Evolutionary conservation across 2,329 filamentous ascomycete genomes (phyloP).

Genomic region (Tolypocladium album): DNA sequence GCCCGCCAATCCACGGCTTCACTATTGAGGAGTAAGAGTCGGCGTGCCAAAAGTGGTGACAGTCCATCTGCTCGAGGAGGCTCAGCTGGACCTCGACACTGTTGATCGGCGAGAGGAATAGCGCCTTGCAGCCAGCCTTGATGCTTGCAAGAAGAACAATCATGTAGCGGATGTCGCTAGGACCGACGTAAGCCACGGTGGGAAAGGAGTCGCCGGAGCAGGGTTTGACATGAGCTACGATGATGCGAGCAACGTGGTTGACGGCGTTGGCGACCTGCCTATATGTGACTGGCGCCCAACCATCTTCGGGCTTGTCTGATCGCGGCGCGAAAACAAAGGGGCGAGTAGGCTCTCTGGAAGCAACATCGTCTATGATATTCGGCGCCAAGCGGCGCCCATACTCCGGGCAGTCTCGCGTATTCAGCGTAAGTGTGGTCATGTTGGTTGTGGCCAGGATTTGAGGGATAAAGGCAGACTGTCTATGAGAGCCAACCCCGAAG

Average conservation of each 20-base stretch:
- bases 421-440: not conserved
- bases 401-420: not conserved
- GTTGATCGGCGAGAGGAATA: conserved; percentile 21
- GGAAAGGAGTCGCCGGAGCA: conserved; percentile 17
- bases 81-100: conserved; percentile 15
- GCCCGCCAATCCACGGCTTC: conserved; percentile 7
- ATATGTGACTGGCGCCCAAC: conserved; percentile 17
- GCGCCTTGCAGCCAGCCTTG: conserved; percentile 30
- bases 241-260: conserved; percentile 18
- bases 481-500: not conserved
- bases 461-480: not conserved
- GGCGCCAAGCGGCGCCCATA: conserved; percentile 9
- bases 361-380: conserved; percentile 12
- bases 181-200: conserved; percentile 23
- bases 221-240: conserved; percentile 17
- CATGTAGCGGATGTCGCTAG: conserved; percentile 24
- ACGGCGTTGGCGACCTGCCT: conserved; percentile 16
- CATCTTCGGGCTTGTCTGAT: conserved; percentile 11
- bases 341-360: conserved; percentile 15
- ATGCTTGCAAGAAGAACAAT: conserved; percentile 26
- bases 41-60: conserved; percentile 12
- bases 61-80: conserved; percentile 16
- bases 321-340: conserved; percentile 26
- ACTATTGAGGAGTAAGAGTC: conserved; percentile 10
- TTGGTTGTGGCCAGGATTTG: not conserved